Base-by-base conservation (phyloP, 805 yeast genomes). In the Scheffersomyces stipitis region DNA sequence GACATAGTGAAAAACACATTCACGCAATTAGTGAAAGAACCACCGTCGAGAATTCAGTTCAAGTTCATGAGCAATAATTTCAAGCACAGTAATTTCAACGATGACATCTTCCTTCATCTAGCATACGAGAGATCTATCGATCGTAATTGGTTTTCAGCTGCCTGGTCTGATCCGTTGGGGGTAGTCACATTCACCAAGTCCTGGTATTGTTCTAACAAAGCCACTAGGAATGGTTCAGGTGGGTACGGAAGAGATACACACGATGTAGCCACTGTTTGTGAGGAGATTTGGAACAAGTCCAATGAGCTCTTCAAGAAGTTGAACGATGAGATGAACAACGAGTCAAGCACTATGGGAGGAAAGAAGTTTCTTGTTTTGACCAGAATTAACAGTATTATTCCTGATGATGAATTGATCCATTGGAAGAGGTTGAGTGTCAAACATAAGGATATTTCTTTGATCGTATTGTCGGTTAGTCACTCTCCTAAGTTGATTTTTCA, bases 81-180 rank as follows among this genome's bases (percentile, higher is more conserved):
- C 33, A 46, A 42, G 33, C 58, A 54, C 26, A 54, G 52, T 14
- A 45, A 49, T 31, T 54, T 52, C 27, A 52, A 72, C n/a, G 85
- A 83, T 41, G 96, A 89, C 50, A 69, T 86, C 1, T 86, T 80
- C 48, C 67, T 91, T 15, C 98, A 93, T 54, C 70, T 93, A 8
- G 88, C 96, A 1, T 91, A 90, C 51, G 87, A 88, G 20, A 60
- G 95, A 35, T 83, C 96, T 0, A 68, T 76, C 3, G 96, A 90
- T 56, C 80, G 80, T 42, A 79, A 78, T 37, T 91, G 96, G 96
- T 71, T 88, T 30, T 78, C 81, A 15, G 95, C 87, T 0, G 83
- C 95, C 0, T 88, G 97, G 95, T 73, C 93, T 0, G 96, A 91
- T 52, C 91, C 90, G 33, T 73, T 75, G 55, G 96, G 96, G 0